These are phyloP conservation scores for Ambrosia hybrid DNA, from an alignment of 140 eudicot species.

Conservation along the genomic window DNA sequence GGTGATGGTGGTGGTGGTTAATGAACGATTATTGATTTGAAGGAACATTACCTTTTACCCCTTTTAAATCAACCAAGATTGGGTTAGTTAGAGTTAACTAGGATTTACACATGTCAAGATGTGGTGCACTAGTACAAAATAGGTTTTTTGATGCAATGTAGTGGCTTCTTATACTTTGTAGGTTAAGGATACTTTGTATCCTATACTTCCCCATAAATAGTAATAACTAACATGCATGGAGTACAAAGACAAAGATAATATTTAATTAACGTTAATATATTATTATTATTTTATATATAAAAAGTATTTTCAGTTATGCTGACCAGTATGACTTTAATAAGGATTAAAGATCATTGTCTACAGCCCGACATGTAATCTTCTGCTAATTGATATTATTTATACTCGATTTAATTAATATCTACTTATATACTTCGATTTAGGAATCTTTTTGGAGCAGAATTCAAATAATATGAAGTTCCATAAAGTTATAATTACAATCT, in stretches of 20 bases:
- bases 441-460: slow-evolving; percentile 16
- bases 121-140: too few species aligned
- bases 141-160: too few species aligned
- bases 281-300: background rate
- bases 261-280: background rate
- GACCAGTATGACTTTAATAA: slow-evolving; percentile 26
- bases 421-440: slow-evolving; percentile 4
- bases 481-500: background rate
- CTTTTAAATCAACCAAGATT: too few species aligned
- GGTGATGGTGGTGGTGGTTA: too few species aligned
- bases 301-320: slow-evolving; percentile 7
- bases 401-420: slow-evolving; percentile 10
- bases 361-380: slow-evolving; percentile 28
- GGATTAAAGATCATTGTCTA: slow-evolving; percentile 13
- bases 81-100: too few species aligned
- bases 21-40: too few species aligned
- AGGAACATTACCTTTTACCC: too few species aligned
- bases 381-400: background rate
- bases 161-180: too few species aligned
- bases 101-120: too few species aligned
- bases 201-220: too few species aligned
- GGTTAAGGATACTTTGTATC: too few species aligned
- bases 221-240: slow-evolving; percentile 11
- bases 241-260: slow-evolving; percentile 18
- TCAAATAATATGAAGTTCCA: background rate